Evolutionary conservation across 352 stramenopile species (phyloP).

Genomic region (Phytophthora hybrid): DNA sequence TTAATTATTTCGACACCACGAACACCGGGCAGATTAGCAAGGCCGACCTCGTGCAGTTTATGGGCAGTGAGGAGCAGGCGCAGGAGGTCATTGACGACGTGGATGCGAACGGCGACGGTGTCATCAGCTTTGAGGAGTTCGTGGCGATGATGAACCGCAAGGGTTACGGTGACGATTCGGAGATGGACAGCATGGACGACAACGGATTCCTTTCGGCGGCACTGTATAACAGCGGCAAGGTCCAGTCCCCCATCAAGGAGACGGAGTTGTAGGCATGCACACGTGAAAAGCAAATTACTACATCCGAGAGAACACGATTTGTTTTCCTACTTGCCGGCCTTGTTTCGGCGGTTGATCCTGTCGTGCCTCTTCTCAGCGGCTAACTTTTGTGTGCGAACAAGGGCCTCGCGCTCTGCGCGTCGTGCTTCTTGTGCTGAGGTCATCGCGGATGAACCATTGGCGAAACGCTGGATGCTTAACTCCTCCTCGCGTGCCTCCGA

Average conservation of each 20-base stretch:
- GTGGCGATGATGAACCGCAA: slow-evolving; percentile 91
- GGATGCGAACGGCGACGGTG: slow-evolving; percentile 90
- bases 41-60: slow-evolving; percentile 91
- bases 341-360: slow-evolving; percentile 76
- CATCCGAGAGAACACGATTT: slow-evolving; percentile 9
- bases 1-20: slow-evolving; percentile 93
- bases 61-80: slow-evolving; percentile 93
- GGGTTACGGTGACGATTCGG: slow-evolving; percentile 82
- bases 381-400: slow-evolving; percentile 68
- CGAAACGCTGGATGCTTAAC: slow-evolving; percentile 69
- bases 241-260: slow-evolving; percentile 60
- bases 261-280: slow-evolving; percentile 68
- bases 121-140: slow-evolving; percentile 96
- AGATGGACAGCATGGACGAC: slow-evolving; percentile 72
- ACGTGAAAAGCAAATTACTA: slow-evolving; percentile 24
- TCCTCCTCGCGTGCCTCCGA: slow-evolving; percentile 75
- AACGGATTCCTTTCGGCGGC: slow-evolving; percentile 59
- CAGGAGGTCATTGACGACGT: slow-evolving; percentile 94
- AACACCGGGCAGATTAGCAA: slow-evolving; percentile 89
- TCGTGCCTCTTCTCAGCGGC: slow-evolving; percentile 83
- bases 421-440: slow-evolving; percentile 59
- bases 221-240: slow-evolving; percentile 40
- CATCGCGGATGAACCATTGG: slow-evolving; percentile 27
- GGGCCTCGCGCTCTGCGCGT: slow-evolving; percentile 70
- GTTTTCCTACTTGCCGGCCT: slow-evolving; percentile 45